These are phyloP conservation scores for Arxiozyma telluris DNA, from an alignment of 1,139 yeast genomes.

Conservation along the genomic window DNA sequence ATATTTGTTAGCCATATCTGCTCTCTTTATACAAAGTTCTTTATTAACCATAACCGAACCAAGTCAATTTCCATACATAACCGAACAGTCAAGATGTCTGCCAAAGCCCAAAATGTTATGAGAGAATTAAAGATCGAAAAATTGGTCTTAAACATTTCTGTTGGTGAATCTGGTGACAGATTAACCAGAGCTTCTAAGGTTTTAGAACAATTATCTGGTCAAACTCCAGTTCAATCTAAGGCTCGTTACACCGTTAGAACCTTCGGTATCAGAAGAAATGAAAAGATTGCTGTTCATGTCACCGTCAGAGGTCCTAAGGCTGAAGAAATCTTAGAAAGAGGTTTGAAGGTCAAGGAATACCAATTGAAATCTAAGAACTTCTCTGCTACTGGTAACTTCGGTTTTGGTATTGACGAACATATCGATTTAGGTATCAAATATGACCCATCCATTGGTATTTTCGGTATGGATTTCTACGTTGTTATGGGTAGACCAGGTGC, in stretches of 20 bases:
- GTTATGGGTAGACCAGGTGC: constrained; percentile 99
- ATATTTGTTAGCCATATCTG: no score
- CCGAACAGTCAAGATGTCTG: constrained; percentile 33
- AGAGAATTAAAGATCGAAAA: constrained; percentile 99
- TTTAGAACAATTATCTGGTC: constrained; percentile 99
- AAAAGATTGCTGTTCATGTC: constrained; percentile 98
- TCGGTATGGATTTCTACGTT: constrained; percentile 99
- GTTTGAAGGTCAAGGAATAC: constrained; percentile 98
- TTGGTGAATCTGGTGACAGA: constrained; percentile 99
- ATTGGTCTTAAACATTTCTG: constrained; percentile 98
- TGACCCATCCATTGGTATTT: constrained; percentile 99
- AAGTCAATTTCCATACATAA: constrained; percentile 13
- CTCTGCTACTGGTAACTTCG: constrained; percentile 99
- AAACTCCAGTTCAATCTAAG: constrained; percentile 99
- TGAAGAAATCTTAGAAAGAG: constrained; percentile 99
- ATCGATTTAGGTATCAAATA: constrained; percentile 99
- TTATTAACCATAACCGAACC: neutral
- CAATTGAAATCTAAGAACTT: constrained; percentile 91
- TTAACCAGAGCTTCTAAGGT: constrained; percentile 99
- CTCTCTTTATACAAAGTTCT: no score
- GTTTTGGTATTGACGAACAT: constrained; percentile 99
- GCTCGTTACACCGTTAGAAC: constrained; percentile 99
- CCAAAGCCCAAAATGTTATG: constrained; percentile 66
- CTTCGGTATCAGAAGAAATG: constrained; percentile 99
- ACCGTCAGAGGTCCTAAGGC: constrained; percentile 99